phyloP scores from a whole-genome alignment of 108 stramenopile species.

The Fistulifera solaris region DNA sequence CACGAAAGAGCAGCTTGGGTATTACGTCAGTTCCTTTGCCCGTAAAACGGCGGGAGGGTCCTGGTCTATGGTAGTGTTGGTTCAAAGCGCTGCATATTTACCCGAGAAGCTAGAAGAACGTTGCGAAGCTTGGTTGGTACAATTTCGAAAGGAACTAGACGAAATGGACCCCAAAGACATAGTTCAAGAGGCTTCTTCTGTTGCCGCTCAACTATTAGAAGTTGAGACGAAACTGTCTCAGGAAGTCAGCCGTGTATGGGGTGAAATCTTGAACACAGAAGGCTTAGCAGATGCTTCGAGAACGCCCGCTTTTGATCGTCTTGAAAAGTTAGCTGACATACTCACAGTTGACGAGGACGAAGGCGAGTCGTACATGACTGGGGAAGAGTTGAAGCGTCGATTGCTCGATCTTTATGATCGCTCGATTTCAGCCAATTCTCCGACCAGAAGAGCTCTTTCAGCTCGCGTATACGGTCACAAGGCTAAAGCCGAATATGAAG shows the following conservation, averaged over 20 bases:
- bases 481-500: slow-evolving; percentile 51
- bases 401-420: slow-evolving; percentile 64
- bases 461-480: slow-evolving; percentile 64
- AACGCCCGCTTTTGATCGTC: slow-evolving; percentile 63
- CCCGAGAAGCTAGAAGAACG: slow-evolving; percentile 68
- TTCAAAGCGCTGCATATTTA: slow-evolving; percentile 52
- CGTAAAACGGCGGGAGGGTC: slow-evolving; percentile 67
- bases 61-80: slow-evolving; percentile 56
- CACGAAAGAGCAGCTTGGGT: slow-evolving; percentile 83
- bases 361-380: neutral
- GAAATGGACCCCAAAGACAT: slow-evolving; percentile 57
- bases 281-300: slow-evolving; percentile 20
- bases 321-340: slow-evolving; percentile 61
- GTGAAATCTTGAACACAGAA: slow-evolving; percentile 56
- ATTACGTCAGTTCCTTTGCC: slow-evolving; percentile 67
- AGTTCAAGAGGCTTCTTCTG: slow-evolving; percentile 64
- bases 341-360: slow-evolving; percentile 25
- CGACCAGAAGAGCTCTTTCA: slow-evolving; percentile 49
- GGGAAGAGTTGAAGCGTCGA: slow-evolving; percentile 39
- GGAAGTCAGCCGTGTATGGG: slow-evolving; percentile 60
- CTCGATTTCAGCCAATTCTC: slow-evolving; percentile 37
- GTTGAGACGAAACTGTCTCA: slow-evolving; percentile 68
- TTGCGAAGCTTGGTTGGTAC: slow-evolving; percentile 58
- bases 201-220: slow-evolving; percentile 68
- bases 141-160: slow-evolving; percentile 68